Percentiles rank a stretch among this genome's conserved stretches.
Conservation (phyloP, 495 filamentous ascomycete genomes). For the Clohesyomyces aquaticus region DNA sequence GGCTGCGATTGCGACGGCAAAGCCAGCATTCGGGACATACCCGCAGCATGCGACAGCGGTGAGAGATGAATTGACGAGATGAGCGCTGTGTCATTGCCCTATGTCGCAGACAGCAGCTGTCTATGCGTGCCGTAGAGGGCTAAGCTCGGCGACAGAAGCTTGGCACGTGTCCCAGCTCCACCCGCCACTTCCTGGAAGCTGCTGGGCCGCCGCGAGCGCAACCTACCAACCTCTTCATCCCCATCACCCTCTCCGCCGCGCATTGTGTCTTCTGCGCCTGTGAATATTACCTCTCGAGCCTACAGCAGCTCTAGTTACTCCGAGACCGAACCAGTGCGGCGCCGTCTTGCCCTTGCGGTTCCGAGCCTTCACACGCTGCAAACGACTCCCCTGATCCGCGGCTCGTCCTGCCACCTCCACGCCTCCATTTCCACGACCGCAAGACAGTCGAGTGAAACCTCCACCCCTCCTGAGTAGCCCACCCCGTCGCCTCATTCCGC, state of each 20-base stretch:
- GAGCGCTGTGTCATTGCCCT: background rate
- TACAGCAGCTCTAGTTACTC: conserved; percentile 14
- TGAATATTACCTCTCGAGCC: background rate
- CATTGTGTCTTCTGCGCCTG: background rate
- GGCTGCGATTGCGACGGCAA: background rate
- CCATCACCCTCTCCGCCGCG: background rate
- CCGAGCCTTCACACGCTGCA: conserved; percentile 15
- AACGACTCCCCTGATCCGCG: conserved; percentile 16
- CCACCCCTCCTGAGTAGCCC: background rate
- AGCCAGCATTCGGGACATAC: background rate
- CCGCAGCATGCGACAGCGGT: background rate
- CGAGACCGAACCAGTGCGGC: background rate
- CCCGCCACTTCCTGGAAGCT: no score
- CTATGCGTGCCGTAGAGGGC: background rate
- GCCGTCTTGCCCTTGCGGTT: background rate
- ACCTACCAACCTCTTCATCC: background rate
- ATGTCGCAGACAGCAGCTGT: background rate
- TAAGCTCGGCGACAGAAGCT: background rate
- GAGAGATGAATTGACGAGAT: background rate
- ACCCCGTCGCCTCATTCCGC: background rate
- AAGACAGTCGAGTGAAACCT: conserved; percentile 11
- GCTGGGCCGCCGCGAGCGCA: no score
- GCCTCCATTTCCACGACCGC: background rate
- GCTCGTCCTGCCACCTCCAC: conserved; percentile 13
- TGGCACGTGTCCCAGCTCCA: background rate